Evolutionary conservation across 2,329 filamentous ascomycete genomes (phyloP), one percentile per base, ranked within the genome.

Genomic region (Orbilia oligospora): DNA sequence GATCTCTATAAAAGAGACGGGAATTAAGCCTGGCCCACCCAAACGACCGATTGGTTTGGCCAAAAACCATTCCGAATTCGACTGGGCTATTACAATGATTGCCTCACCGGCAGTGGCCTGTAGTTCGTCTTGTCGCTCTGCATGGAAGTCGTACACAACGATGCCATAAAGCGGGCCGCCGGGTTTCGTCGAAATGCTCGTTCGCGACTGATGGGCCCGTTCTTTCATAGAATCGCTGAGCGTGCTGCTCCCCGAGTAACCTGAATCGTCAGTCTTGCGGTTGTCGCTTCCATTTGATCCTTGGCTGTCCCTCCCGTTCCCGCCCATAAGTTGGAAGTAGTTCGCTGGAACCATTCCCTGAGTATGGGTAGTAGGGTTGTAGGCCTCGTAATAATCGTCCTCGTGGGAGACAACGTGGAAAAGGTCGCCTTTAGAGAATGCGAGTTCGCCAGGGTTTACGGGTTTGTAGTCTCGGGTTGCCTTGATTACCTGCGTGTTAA

Each of bases 381-480:
- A 98, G 71, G 95, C 96, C 86, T 98, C 96, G 88, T 97, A 99
- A 95, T 96, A 99, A 84, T 97, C 93, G 87, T 97, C 91, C 86
- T 98, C 96, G 84, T 95, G 92, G 83, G 93, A 93, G 84, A 98
- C 95, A 81, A 99, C 96, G 87, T 98, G 95, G 84, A 99, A 96
- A 85, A 98, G 99, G 85, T 99, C 96, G 83, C 96, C 96, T 84
- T 93, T 92, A 81, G 91, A 93, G 86, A 99, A 99, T 84, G 92
- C 91, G 82, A 99, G 88, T 86, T 97, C 91, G 84, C 95, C 91
- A 67, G 86, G 86, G 77, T 90, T 90, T 83, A 91, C 89, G 76
- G 94, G 92, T 83, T 91, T 89, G 86, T 97, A 97, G 85, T 97
- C 93, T 88, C 97, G 97, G 76, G 97, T 91, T 33, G 96, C 96